Conservation (phyloP, 257 asterid species). For the Lycium ferocissimum region DNA sequence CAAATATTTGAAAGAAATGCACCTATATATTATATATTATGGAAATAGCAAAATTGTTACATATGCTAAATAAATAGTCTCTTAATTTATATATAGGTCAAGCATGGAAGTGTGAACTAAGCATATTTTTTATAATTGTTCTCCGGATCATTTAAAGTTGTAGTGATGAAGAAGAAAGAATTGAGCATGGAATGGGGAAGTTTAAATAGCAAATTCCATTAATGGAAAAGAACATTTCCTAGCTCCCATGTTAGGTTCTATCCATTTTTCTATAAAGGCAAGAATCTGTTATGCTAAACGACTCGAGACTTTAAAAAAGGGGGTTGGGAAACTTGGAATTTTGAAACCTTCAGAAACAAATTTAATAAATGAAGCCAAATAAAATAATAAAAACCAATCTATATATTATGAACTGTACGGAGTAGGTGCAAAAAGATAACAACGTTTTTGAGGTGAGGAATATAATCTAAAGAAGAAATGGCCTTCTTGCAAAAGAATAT, state of each 20-base stretch:
- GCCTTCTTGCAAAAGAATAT: too few relatives aligned
- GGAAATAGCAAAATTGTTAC: too few relatives aligned
- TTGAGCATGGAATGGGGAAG: too few relatives aligned
- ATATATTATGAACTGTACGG: slow-evolving; percentile 25
- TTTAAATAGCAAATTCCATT: background rate
- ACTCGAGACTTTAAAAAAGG: slow-evolving; percentile 35
- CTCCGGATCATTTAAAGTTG: too few relatives aligned
- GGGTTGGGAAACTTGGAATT: slow-evolving; percentile 13
- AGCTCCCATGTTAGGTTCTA: slow-evolving; percentile 34
- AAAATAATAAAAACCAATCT: background rate
- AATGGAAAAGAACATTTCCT: slow-evolving; percentile 21
- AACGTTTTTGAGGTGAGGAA: slow-evolving; percentile 9
- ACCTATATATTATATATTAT: too few relatives aligned
- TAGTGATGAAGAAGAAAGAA: too few relatives aligned
- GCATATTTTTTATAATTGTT: too few relatives aligned
- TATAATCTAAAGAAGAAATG: too few relatives aligned
- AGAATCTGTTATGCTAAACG: slow-evolving; percentile 37
- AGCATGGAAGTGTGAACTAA: too few relatives aligned
- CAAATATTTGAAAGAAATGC: too few relatives aligned
- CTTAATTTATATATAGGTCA: too few relatives aligned
- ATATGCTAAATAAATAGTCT: too few relatives aligned
- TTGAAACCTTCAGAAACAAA: background rate
- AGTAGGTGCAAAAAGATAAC: slow-evolving; percentile 22
- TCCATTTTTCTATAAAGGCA: slow-evolving; percentile 19
- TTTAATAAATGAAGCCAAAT: slow-evolving; percentile 20